Evolutionary conservation across 108 stramenopile species (phyloP).

Genomic region (Fragilariopsis cylindrus): DNA sequence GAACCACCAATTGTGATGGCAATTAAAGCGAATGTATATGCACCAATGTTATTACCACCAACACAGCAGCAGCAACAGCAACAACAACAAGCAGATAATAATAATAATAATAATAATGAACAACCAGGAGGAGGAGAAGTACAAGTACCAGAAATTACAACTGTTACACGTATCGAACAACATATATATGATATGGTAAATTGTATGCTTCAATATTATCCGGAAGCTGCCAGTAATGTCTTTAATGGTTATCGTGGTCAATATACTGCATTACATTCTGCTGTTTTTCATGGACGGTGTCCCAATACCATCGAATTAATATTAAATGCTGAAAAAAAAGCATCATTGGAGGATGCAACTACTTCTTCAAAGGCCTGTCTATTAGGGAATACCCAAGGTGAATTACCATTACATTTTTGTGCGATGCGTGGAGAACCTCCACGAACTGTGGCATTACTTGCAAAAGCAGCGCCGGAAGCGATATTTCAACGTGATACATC

Average conservation of each 20-base stretch:
- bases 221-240: constrained; percentile 55
- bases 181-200: constrained; percentile 64
- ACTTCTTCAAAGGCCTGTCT: constrained; percentile 38
- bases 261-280: constrained; percentile 78
- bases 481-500: constrained; percentile 60
- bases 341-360: not conserved
- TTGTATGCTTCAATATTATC: constrained; percentile 70
- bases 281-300: constrained; percentile 77
- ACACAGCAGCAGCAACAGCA: too few relatives aligned
- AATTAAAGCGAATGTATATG: constrained; percentile 72
- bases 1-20: constrained; percentile 77
- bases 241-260: constrained; percentile 66
- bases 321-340: constrained; percentile 48
- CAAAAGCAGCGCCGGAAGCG: constrained; percentile 63
- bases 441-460: constrained; percentile 52
- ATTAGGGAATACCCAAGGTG: constrained; percentile 70
- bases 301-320: constrained; percentile 65
- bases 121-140: too few relatives aligned
- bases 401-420: constrained; percentile 78
- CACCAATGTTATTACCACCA: constrained; percentile 31
- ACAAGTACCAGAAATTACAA: constrained; percentile 35
- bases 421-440: constrained; percentile 77
- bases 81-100: too few relatives aligned
- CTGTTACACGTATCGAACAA: constrained; percentile 50
- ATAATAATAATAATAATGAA: too few relatives aligned